Evolutionary conservation across 2,329 filamentous ascomycete genomes (phyloP).

Genomic region (Paraphoma chrysanthemicola): DNA sequence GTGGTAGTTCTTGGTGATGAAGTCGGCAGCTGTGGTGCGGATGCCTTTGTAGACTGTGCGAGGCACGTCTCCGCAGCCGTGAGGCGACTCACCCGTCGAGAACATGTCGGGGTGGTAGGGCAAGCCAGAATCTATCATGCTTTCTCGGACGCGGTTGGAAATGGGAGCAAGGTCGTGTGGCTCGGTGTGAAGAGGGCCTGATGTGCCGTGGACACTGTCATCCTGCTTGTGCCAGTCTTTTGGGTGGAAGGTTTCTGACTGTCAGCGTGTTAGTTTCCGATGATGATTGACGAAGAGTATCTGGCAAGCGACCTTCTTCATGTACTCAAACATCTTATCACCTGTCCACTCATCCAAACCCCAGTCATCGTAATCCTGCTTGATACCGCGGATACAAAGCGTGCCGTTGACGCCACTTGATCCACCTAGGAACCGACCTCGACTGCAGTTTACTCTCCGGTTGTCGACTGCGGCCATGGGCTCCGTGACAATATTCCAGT

Average conservation of each 20-base stretch:
- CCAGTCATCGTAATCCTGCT: slow-evolving; percentile 64
- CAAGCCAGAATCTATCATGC: slow-evolving; percentile 62
- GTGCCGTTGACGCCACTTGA: slow-evolving; percentile 60
- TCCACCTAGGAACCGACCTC: slow-evolving; percentile 59
- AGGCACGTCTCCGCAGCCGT: slow-evolving; percentile 41
- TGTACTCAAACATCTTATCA: slow-evolving; percentile 63
- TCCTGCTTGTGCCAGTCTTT: slow-evolving; percentile 65
- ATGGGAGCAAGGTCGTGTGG: slow-evolving; percentile 67
- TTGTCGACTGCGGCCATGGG: slow-evolving; percentile 49
- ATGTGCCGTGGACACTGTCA: slow-evolving; percentile 52
- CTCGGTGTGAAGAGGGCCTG: slow-evolving; percentile 62
- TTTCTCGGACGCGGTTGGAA: slow-evolving; percentile 62
- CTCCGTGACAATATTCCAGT: slow-evolving; percentile 60
- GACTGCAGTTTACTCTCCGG: slow-evolving; percentile 56
- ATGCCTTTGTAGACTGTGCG: slow-evolving; percentile 42
- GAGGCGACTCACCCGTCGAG: slow-evolving; percentile 49
- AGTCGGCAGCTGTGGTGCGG: slow-evolving; percentile 38
- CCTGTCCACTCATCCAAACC: slow-evolving; percentile 62
- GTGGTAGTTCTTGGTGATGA: slow-evolving; percentile 51
- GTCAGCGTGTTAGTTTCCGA: neutral
- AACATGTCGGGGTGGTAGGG: slow-evolving; percentile 67
- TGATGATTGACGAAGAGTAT: neutral
- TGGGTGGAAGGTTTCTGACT: slow-evolving; percentile 63
- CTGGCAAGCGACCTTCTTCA: slow-evolving; percentile 54
- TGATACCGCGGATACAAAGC: slow-evolving; percentile 57